Percentiles rank a stretch among this genome's conserved stretches.
These are phyloP conservation scores for Tuber brumale DNA, from an alignment of 495 filamentous ascomycete genomes.

Conservation along the genomic window DNA sequence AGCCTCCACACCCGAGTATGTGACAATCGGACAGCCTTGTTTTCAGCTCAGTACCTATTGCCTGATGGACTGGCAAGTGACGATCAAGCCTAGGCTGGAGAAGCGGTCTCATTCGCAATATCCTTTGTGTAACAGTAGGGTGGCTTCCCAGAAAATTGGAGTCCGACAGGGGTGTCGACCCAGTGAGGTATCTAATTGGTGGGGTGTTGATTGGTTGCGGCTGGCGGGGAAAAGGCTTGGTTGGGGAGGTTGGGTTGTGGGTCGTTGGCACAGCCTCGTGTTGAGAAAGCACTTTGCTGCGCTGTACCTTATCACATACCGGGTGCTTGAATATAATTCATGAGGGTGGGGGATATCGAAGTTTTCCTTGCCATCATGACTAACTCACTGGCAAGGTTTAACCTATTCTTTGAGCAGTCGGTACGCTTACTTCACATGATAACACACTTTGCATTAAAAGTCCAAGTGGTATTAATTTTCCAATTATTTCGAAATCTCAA, in stretches of 20 bases:
- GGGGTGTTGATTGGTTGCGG: background rate
- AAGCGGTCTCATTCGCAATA: background rate
- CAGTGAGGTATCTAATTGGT: background rate
- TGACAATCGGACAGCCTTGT: no score
- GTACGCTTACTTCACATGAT: no score
- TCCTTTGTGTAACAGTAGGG: background rate
- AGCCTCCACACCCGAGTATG: no score
- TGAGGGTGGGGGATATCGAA: background rate
- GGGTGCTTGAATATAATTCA: background rate
- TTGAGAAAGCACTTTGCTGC: background rate
- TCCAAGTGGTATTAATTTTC: background rate
- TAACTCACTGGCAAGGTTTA: background rate
- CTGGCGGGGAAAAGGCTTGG: background rate
- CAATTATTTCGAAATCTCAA: background rate
- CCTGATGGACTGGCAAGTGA: no score
- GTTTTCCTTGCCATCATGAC: background rate
- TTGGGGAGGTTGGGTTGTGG: background rate
- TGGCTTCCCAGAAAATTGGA: background rate
- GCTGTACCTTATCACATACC: background rate
- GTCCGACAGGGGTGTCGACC: background rate
- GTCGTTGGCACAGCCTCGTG: background rate
- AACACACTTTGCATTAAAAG: background rate
- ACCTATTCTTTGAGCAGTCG: background rate
- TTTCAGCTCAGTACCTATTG: no score
- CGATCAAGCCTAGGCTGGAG: background rate